Evolutionary conservation across 2,329 filamentous ascomycete species (phyloP).

Genomic region (Penicillium psychrosexuale): DNA sequence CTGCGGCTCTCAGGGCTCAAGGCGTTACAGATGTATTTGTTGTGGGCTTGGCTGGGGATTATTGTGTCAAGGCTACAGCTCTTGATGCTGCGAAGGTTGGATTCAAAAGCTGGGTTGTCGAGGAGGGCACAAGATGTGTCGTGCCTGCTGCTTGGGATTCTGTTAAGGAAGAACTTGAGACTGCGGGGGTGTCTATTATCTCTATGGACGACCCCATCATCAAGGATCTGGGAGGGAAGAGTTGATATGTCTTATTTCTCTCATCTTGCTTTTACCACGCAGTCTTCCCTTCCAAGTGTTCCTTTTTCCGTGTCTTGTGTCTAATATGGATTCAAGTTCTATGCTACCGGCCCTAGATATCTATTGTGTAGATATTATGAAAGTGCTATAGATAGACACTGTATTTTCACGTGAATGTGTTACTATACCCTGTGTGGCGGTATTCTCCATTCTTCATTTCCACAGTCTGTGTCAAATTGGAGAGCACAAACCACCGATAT

Average conservation of each 20-base stretch:
- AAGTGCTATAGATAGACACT: background rate
- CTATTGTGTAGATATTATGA: background rate
- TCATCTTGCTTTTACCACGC: background rate
- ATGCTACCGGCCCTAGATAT: background rate
- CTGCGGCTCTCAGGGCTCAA: constrained; percentile 53
- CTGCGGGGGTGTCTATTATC: constrained; percentile 62
- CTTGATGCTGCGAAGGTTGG: constrained; percentile 72
- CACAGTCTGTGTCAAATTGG: no score
- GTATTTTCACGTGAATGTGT: background rate
- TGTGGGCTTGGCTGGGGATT: constrained; percentile 83
- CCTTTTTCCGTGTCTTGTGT: background rate
- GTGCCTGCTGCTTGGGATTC: constrained; percentile 59
- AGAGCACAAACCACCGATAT: background rate
- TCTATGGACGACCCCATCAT: constrained; percentile 57
- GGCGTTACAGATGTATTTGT: constrained; percentile 76
- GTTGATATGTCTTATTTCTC: background rate
- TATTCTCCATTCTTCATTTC: no score
- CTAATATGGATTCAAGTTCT: background rate
- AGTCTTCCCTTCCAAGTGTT: background rate
- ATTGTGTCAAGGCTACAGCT: constrained; percentile 80
- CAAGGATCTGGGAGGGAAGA: constrained; percentile 40
- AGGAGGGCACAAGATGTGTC: constrained; percentile 75
- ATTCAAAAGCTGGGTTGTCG: constrained; percentile 71
- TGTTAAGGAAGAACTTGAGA: constrained; percentile 54
- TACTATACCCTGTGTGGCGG: background rate